Conservation (phyloP, 225 moss, liverwort and hornwort species). For the Asterella californica region DNA sequence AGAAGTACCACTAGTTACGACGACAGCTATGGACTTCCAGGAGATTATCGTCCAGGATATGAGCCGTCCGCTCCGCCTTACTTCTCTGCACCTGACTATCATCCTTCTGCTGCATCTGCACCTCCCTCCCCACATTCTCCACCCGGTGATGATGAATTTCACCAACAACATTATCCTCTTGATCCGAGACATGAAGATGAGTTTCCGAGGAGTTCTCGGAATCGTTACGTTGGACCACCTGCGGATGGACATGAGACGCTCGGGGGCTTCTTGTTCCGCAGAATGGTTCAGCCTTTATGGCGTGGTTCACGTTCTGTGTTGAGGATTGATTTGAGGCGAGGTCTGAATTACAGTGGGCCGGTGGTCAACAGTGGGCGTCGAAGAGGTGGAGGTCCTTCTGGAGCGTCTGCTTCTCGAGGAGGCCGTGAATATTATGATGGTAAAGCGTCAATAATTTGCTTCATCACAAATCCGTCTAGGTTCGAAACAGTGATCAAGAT, state of each 20-base stretch:
- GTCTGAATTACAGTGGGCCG: conserved; percentile 63
- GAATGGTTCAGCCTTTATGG: conserved; percentile 50
- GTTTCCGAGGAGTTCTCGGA: conserved; percentile 5
- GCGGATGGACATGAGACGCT: conserved; percentile 51
- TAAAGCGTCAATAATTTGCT: conserved; percentile 1
- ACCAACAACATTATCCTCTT: conserved; percentile 16
- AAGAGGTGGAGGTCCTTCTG: conserved; percentile 26
- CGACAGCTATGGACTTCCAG: conserved; percentile 17
- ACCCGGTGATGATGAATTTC: neutral
- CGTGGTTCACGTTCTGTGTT: conserved; percentile 68
- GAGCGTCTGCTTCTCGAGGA: conserved; percentile 36
- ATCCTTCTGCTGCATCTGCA: neutral
- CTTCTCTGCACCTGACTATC: conserved; percentile 14
- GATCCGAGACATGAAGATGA: conserved; percentile 20
- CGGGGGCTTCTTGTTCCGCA: conserved; percentile 53
- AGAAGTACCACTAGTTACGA: neutral
- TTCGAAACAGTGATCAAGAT: neutral
- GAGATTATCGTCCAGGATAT: conserved; percentile 25
- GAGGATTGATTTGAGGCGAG: conserved; percentile 68
- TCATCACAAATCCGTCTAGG: neutral
- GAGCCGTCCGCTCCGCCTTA: conserved; percentile 41
- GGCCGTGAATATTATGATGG: conserved; percentile 40
- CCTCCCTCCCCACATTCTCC: conserved; percentile 1
- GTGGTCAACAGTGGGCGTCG: conserved; percentile 20
- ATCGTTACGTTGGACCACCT: conserved; percentile 19